Conservation (phyloP, 163 green algal species). For the Botryococcus braunii region DNA sequence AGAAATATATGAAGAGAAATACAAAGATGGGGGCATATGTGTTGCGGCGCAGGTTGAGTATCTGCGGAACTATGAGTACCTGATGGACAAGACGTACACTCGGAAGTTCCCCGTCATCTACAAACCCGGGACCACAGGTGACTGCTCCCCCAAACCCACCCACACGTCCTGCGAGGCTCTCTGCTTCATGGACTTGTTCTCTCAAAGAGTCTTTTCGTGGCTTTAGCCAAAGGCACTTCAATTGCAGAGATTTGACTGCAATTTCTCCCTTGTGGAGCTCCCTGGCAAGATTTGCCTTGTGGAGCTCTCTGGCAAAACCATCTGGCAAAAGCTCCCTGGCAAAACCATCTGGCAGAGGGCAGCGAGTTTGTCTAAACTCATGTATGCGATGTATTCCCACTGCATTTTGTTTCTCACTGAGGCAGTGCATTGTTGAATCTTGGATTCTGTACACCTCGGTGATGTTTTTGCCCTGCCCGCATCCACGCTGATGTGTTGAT, state of each 20-base stretch:
- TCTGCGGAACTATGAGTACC: constrained; percentile 81
- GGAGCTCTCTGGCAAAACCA: no score
- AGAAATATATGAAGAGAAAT: no score
- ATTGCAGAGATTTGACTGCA: not conserved
- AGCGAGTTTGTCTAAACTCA: no score
- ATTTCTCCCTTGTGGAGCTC: not conserved
- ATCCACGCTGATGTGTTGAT: no score
- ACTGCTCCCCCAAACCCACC: constrained; percentile 8
- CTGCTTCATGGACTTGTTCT: not conserved
- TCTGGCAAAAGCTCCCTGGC: no score
- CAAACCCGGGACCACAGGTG: constrained; percentile 50
- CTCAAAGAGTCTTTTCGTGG: not conserved
- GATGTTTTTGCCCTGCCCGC: no score
- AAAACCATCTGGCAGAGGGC: no score
- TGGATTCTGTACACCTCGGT: no score
- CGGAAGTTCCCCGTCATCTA: constrained; percentile 57
- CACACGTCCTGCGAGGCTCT: not conserved
- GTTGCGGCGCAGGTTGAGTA: constrained; percentile 41
- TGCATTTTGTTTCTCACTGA: no score
- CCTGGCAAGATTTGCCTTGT: not conserved
- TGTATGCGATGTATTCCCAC: no score
- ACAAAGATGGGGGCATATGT: no score
- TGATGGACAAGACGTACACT: constrained; percentile 61
- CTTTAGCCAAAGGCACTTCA: not conserved
- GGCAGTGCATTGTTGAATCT: no score